These are phyloP conservation scores for Combretum micranthum DNA, from an alignment of 345 rosid genomes.

Conservation along the genomic window DNA sequence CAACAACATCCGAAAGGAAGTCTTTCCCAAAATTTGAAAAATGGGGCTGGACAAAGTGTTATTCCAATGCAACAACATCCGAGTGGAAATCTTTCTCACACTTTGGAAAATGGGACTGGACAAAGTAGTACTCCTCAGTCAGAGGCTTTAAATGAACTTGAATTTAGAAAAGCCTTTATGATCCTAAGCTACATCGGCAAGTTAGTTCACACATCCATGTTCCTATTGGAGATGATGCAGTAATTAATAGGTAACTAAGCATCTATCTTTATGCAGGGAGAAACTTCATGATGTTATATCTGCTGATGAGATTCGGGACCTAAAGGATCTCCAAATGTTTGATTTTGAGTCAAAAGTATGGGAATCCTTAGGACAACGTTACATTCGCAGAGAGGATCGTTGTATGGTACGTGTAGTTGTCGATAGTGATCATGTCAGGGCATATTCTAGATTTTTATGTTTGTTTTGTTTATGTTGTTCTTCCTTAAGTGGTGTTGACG, in stretches of 20 bases:
- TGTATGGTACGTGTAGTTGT: conserved; percentile 15
- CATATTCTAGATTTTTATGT: neutral
- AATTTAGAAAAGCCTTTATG: conserved; percentile 55
- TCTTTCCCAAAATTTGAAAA: neutral
- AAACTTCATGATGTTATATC: conserved; percentile 23
- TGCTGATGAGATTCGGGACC: conserved; percentile 29
- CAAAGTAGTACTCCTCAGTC: conserved; percentile 21
- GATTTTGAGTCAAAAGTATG: conserved; percentile 47
- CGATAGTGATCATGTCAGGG: neutral
- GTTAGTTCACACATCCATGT: conserved; percentile 25
- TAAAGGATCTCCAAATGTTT: conserved; percentile 37
- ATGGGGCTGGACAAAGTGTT: too few relatives aligned
- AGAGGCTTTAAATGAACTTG: conserved; percentile 49
- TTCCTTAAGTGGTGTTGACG: neutral
- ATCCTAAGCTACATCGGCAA: conserved; percentile 50
- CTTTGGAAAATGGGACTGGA: neutral
- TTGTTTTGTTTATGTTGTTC: neutral
- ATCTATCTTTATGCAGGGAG: conserved; percentile 17
- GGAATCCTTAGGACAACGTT: conserved; percentile 4
- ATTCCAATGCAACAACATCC: neutral
- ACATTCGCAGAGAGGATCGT: conserved; percentile 21
- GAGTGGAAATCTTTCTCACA: neutral
- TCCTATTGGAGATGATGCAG: neutral
- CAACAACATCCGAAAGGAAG: conserved; percentile 1
- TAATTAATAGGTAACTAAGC: neutral